phyloP scores from a whole-genome alignment of 2,329 filamentous ascomycete species.

The Cercospora citrullina region DNA sequence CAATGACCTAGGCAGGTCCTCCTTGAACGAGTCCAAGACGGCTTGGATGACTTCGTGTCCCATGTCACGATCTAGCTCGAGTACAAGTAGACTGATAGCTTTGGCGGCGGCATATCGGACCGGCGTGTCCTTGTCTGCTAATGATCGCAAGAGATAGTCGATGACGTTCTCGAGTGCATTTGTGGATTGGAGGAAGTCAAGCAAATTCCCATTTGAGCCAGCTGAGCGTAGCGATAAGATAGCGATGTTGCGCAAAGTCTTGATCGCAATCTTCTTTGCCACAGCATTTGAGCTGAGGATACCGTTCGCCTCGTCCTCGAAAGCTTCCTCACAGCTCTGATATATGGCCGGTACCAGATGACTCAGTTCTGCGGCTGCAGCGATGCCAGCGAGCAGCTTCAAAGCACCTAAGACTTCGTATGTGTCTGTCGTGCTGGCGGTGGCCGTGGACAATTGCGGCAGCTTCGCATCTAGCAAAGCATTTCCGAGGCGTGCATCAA shows the following conservation, averaged over 20 bases:
- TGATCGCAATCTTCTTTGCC: slow-evolving; percentile 78
- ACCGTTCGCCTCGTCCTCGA: slow-evolving; percentile 53
- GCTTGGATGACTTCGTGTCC: slow-evolving; percentile 84
- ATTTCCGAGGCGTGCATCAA: slow-evolving; percentile 68
- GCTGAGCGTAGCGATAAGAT: slow-evolving; percentile 60
- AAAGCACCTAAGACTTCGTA: slow-evolving; percentile 79
- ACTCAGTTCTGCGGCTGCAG: slow-evolving; percentile 71
- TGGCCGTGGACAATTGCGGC: slow-evolving; percentile 49
- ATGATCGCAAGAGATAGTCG: slow-evolving; percentile 72
- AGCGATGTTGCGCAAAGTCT: slow-evolving; percentile 75
- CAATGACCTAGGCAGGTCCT: slow-evolving; percentile 58
- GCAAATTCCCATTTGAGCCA: slow-evolving; percentile 27
- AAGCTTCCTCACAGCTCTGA: slow-evolving; percentile 60
- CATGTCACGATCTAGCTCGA: slow-evolving; percentile 78
- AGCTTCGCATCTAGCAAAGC: slow-evolving; percentile 72
- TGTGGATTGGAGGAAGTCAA: slow-evolving; percentile 40
- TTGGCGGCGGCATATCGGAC: slow-evolving; percentile 91
- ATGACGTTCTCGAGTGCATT: slow-evolving; percentile 71
- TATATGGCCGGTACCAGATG: slow-evolving; percentile 67
- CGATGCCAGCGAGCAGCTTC: slow-evolving; percentile 74
- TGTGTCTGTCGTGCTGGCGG: slow-evolving; percentile 41
- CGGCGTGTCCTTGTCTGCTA: slow-evolving; percentile 86
- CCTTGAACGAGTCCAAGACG: slow-evolving; percentile 68
- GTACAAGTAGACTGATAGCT: slow-evolving; percentile 79
- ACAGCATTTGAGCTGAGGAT: slow-evolving; percentile 71